phyloP scores from a whole-genome alignment of 768 basidiomycete genomes.

The Sarcodon aspratus region DNA sequence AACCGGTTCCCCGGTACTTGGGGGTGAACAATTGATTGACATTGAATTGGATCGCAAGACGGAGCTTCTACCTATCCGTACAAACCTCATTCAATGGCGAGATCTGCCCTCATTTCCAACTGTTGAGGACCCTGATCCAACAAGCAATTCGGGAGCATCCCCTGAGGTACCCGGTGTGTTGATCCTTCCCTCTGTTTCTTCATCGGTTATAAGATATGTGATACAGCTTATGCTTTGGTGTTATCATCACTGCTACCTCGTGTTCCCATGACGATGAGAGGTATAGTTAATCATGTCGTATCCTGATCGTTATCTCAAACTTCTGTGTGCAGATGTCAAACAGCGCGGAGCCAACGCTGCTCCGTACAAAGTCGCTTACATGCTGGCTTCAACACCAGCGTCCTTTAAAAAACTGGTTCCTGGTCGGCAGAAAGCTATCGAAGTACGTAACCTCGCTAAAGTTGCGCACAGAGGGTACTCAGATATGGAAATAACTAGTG shows the following conservation, averaged over 20 bases:
- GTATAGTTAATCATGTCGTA: constrained; percentile 9
- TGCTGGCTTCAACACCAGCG: constrained; percentile 20
- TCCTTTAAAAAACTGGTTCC: constrained; percentile 24
- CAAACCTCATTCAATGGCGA: background rate
- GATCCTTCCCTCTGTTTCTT: no score
- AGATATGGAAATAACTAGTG: constrained; percentile 18
- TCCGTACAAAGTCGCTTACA: constrained; percentile 21
- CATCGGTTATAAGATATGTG: no score
- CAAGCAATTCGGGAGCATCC: no score
- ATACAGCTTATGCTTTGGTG: constrained; percentile 20
- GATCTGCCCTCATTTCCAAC: no score
- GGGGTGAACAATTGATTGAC: constrained; percentile 40
- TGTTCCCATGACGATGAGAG: constrained; percentile 33
- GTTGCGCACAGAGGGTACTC: no score
- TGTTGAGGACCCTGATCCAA: no score
- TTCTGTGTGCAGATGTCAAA: constrained; percentile 21
- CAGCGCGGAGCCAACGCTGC: constrained; percentile 11
- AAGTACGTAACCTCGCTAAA: constrained; percentile 19
- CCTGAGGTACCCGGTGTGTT: no score
- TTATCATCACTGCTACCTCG: constrained; percentile 25
- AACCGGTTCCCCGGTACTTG: constrained; percentile 21
- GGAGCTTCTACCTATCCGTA: constrained; percentile 21
- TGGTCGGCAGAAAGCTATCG: constrained; percentile 37
- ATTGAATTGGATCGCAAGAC: constrained; percentile 34
- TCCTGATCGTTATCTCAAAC: background rate